A percentile compares a stretch with the other conserved stretches of the same genome.
phyloP scores from a whole-genome alignment of 768 basidiomycete genomes.

The Amanita rubescens region DNA sequence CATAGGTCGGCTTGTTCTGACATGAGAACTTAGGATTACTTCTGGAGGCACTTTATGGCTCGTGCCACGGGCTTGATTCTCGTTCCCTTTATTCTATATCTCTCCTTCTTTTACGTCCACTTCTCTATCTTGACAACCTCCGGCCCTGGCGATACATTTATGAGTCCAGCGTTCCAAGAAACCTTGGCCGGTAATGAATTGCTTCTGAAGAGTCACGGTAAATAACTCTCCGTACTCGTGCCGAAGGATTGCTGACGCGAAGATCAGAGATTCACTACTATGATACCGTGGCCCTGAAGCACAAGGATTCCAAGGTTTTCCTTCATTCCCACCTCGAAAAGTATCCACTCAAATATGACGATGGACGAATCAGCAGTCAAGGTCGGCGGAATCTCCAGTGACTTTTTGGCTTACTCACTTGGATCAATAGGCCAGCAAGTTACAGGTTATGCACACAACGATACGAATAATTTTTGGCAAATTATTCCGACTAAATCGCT shows the following conservation, averaged over 20 bases:
- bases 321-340: constrained; percentile 88
- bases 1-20: constrained; percentile 2
- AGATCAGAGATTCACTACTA: constrained; percentile 86
- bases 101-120: constrained; percentile 95
- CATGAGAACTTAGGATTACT: constrained; percentile 56
- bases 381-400: constrained; percentile 33
- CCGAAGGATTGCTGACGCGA: background rate
- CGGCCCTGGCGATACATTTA: constrained; percentile 91
- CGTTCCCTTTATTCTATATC: constrained; percentile 85
- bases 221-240: background rate
- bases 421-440: constrained; percentile 75
- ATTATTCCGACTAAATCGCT: constrained; percentile 92
- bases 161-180: constrained; percentile 98
- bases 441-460: constrained; percentile 90
- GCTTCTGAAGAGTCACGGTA: constrained; percentile 87
- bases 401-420: constrained; percentile 2
- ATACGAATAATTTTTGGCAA: constrained; percentile 94
- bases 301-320: constrained; percentile 90
- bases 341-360: constrained; percentile 92
- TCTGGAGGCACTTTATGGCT: constrained; percentile 84
- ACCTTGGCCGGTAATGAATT: constrained; percentile 89
- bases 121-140: constrained; percentile 83
- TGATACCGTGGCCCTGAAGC: constrained; percentile 80
- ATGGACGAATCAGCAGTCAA: constrained; percentile 92
- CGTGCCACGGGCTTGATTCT: constrained; percentile 79